phyloP scores from a whole-genome alignment of 2,329 filamentous ascomycete genomes.

The Aspergillus sp. region DNA sequence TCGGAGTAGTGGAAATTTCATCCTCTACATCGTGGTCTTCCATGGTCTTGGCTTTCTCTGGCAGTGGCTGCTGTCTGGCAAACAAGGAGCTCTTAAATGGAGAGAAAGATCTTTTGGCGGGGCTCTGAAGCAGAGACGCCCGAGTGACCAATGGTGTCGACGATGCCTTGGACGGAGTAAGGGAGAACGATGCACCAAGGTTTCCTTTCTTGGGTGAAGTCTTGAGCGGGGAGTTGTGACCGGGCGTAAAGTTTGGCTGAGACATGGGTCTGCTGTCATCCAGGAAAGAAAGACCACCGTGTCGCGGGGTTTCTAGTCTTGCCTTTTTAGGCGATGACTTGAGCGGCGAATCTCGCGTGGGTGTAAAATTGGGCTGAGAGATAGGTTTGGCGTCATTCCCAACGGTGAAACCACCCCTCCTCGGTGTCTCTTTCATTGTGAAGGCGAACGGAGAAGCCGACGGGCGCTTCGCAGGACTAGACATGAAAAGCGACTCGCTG shows the following conservation, averaged over 20 bases:
- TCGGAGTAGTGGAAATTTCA: neutral
- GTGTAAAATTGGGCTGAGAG: conserved; percentile 19
- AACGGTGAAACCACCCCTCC: conserved; percentile 24
- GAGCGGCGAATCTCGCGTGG: conserved; percentile 33
- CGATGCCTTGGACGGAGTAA: conserved; percentile 27
- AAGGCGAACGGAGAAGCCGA: conserved; percentile 42
- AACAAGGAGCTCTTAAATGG: conserved; percentile 29
- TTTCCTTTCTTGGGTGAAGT: conserved; percentile 21
- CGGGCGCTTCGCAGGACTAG: conserved; percentile 42
- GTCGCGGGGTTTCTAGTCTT: conserved; percentile 12
- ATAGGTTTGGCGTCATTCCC: conserved; percentile 14
- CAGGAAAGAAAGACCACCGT: conserved; percentile 6
- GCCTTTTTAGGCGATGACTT: conserved; percentile 41
- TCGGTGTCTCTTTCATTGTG: conserved; percentile 37
- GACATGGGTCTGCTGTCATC: conserved; percentile 3
- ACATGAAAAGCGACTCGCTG: conserved; percentile 30
- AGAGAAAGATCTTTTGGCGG: conserved; percentile 38
- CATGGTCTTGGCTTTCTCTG: neutral
- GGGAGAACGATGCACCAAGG: conserved; percentile 30
- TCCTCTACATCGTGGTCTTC: conserved; percentile 1
- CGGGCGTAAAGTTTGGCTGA: conserved; percentile 15
- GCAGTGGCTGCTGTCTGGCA: neutral
- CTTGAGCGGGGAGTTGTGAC: conserved; percentile 15
- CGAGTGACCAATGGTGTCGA: conserved; percentile 28
- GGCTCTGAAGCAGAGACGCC: conserved; percentile 37